A percentile compares a stretch with the other conserved stretches of the same genome.
phyloP scores from a whole-genome alignment of 257 asterid genomes.

The Nicotiana knightiana region DNA sequence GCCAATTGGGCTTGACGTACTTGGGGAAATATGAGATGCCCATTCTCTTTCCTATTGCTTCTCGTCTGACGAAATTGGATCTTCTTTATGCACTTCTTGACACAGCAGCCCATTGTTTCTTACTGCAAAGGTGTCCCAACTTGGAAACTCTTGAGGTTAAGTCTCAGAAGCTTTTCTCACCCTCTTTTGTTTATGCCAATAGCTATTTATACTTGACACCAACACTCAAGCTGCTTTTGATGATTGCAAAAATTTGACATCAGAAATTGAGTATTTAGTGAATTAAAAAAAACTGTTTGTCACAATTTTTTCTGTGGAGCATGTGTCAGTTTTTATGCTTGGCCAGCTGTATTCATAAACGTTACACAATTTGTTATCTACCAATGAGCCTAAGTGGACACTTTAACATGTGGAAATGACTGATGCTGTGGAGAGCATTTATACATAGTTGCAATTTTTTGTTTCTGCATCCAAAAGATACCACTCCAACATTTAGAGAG shows the following conservation, averaged over 20 bases:
- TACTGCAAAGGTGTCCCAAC: conserved; percentile 65
- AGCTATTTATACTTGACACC: neutral
- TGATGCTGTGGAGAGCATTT: neutral
- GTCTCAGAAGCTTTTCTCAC: neutral
- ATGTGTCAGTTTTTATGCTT: neutral
- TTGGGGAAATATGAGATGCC: conserved; percentile 59
- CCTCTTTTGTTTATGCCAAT: neutral
- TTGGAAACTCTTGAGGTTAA: conserved; percentile 74
- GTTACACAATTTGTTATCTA: neutral
- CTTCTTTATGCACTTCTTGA: conserved; percentile 80
- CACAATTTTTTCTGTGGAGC: neutral
- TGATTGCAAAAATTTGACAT: neutral
- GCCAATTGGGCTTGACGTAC: conserved; percentile 58
- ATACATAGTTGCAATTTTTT: neutral
- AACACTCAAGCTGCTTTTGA: neutral
- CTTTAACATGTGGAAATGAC: neutral
- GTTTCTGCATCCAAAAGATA: neutral
- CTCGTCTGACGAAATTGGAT: conserved; percentile 63
- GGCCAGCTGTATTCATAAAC: neutral
- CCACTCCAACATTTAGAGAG: neutral
- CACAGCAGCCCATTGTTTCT: conserved; percentile 71
- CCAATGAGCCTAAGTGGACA: neutral
- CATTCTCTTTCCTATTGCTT: conserved; percentile 54
- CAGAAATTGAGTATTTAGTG: neutral
- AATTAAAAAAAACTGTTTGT: neutral